phyloP scores from a whole-genome alignment of 306 rosid genomes.

The Vigna unguiculata region DNA sequence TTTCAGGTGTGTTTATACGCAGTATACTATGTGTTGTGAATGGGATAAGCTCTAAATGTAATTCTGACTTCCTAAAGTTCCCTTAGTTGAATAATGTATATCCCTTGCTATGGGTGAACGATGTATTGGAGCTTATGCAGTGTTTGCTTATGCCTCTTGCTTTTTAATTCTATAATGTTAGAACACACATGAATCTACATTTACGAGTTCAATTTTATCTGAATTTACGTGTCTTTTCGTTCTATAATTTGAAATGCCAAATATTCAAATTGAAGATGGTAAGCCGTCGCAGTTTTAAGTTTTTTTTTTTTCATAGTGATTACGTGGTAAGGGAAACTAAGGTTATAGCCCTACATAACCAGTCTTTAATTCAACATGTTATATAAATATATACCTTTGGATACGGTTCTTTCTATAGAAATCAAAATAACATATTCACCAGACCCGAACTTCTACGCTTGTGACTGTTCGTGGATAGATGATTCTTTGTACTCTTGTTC shows the following conservation, averaged over 20 bases:
- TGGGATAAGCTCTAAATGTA: conserved; percentile 16
- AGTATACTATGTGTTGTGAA: background rate
- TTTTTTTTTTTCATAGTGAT: too few species aligned
- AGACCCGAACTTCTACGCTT: background rate
- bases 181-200: background rate
- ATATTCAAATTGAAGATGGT: too few species aligned
- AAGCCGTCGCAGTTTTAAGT: too few species aligned
- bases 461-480: background rate
- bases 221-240: background rate
- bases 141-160: background rate
- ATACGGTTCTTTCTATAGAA: background rate
- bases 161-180: background rate
- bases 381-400: background rate
- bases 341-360: too few species aligned
- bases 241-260: background rate
- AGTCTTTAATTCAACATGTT: background rate
- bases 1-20: conserved; percentile 38
- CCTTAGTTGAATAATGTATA: conserved; percentile 47
- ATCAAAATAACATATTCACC: background rate
- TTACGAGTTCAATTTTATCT: background rate
- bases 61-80: background rate
- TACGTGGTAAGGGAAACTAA: too few species aligned
- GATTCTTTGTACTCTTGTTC: background rate
- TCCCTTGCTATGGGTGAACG: conserved; percentile 21
- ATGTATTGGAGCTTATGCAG: background rate